Evolutionary conservation across 2,329 filamentous ascomycete species (phyloP).

Genomic region (Cadophora luteo-olivacea): DNA sequence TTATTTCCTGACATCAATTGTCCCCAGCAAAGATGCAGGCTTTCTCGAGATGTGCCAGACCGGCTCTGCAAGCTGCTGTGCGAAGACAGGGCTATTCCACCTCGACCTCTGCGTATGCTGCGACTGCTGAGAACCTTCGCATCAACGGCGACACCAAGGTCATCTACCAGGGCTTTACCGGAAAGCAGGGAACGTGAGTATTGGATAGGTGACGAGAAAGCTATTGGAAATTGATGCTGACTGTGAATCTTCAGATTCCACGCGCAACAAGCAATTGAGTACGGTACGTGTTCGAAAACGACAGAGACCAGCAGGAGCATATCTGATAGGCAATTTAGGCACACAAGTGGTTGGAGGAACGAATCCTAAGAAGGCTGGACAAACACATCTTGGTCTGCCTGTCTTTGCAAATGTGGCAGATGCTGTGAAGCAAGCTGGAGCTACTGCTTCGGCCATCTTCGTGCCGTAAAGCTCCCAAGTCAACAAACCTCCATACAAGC

Average conservation of each 20-base stretch:
- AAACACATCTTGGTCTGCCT: constrained; percentile 86
- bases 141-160: constrained; percentile 95
- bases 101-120: constrained; percentile 70
- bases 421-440: constrained; percentile 87
- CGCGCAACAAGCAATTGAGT: constrained; percentile 96
- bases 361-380: constrained; percentile 98
- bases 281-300: constrained; percentile 67
- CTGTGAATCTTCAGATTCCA: constrained; percentile 75
- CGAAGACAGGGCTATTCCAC: constrained; percentile 80
- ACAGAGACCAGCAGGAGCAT: constrained; percentile 32
- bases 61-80: constrained; percentile 70
- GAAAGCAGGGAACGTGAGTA: constrained; percentile 91
- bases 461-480: constrained; percentile 74
- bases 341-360: constrained; percentile 98
- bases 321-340: constrained; percentile 58
- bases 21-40: constrained; percentile 75
- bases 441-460: constrained; percentile 92
- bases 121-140: constrained; percentile 84
- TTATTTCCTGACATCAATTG: constrained; percentile 42
- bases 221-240: constrained; percentile 37
- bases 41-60: constrained; percentile 74
- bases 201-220: neutral
- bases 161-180: constrained; percentile 96
- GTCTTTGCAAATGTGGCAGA: constrained; percentile 92
- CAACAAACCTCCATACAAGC: neutral